These are phyloP conservation scores for Gastrolobium bilobum DNA, from an alignment of 306 rosid genomes.

Conservation along the genomic window DNA sequence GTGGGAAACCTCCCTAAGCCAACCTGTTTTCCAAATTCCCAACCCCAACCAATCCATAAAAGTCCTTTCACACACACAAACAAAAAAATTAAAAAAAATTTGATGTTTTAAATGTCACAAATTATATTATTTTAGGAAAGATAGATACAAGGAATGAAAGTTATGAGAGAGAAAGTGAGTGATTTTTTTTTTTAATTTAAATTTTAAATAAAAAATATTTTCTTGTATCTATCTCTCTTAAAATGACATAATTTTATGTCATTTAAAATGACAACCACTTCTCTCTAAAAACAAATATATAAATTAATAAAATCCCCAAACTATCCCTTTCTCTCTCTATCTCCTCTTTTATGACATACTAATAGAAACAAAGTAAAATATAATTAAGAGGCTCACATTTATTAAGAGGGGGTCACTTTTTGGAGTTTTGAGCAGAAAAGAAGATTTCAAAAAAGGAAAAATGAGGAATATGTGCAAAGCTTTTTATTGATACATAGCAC, in stretches of 20 bases:
- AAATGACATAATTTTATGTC: no score
- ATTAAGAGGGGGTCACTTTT: conserved; percentile 7
- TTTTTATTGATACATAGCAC: conserved; percentile 21
- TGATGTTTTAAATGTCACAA: no score
- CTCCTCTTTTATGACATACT: neutral
- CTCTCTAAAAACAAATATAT: no score
- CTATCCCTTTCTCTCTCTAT: conserved; percentile 5
- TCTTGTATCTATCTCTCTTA: no score
- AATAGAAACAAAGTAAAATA: conserved; percentile 12
- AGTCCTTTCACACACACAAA: conserved; percentile 56
- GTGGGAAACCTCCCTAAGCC: conserved; percentile 73
- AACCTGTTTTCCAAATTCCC: conserved; percentile 86
- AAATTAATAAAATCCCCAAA: conserved; percentile 6
- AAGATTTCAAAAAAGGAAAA: neutral
- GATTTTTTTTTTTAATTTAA: no score
- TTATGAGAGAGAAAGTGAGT: no score
- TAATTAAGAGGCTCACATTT: conserved; percentile 25
- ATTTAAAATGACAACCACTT: no score
- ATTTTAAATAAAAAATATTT: no score
- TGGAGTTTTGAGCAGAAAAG: conserved; percentile 50
- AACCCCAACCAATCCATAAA: conserved; percentile 31
- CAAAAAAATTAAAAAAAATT: neutral
- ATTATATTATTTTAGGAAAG: no score
- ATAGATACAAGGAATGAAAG: no score
- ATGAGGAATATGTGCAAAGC: conserved; percentile 63